Base-by-base conservation (phyloP, 2,329 filamentous ascomycete genomes). In the Diaporthe australafricana region DNA sequence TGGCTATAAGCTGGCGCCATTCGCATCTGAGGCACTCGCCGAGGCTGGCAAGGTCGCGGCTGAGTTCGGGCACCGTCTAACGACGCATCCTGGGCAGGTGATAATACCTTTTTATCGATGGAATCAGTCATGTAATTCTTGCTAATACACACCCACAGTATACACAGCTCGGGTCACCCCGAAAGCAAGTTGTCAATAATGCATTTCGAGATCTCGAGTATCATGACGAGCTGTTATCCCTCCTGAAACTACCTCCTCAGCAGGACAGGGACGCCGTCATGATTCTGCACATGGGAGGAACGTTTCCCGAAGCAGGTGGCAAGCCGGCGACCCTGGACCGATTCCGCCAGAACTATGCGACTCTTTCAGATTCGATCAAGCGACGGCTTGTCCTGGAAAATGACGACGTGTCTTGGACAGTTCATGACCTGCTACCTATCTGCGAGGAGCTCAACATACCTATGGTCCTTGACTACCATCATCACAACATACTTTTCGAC, bases 391-490 rank as follows among this genome's bases (percentile, higher is more conserved):
- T 98, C 0, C 85, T 98, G 22, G 96, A 98, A 79, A 98, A 98
- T 75, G 96, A 98, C 81, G 96, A 98, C 79, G 94, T 98, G 1
- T 90, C 91, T 47, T 98, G 94, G 93, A 92, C 90, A n/a, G 94
- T 98, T 0, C 95, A 98, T 77, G 95, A 98, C 77, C 84, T 98
- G 7, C 85, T 98, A 0, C 95, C 96, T 0, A 85, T 97, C 0
- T 98, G 96, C 79, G 93, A 98, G 80, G 95, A 98, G 81, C 86
- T 98, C n/a, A 93, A 96, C 79, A 98, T 98, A 48, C 96, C 96
- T 0, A 83, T 98, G 0, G 95, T 98, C 1, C 90, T 98, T 14
- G 96, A 98, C 80, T 98, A 90, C 76, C 96, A 98, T 78, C 96
- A 98, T 77, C 94, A 98, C 85, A 98, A 98, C 80, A 98, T 98